Evolutionary conservation across 1,139 yeast genomes (phyloP).

Genomic region (Suhomyces anneliseae): DNA sequence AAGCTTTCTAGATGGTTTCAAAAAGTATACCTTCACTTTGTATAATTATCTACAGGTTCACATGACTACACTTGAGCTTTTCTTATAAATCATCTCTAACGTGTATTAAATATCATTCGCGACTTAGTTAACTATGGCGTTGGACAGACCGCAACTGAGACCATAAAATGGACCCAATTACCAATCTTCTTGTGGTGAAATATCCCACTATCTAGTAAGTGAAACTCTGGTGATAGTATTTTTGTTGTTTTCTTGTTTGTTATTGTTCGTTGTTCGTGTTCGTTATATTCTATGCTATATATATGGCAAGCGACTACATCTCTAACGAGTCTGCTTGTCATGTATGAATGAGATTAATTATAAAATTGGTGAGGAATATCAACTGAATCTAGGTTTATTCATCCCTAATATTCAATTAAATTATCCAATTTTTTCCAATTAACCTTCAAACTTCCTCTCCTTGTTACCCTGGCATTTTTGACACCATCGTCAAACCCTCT

Average conservation of each 20-base stretch:
- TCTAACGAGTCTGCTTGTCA: not conserved
- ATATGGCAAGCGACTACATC: not conserved
- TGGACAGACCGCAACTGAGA: too few relatives aligned
- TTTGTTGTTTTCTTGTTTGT: too few relatives aligned
- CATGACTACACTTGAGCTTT: too few relatives aligned
- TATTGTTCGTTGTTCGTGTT: not conserved
- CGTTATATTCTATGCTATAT: not conserved
- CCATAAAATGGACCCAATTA: too few relatives aligned
- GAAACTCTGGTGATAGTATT: not conserved
- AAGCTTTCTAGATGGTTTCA: too few relatives aligned
- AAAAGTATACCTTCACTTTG: too few relatives aligned
- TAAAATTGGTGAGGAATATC: too few relatives aligned
- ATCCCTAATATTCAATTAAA: constrained; percentile 8
- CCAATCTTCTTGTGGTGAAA: too few relatives aligned
- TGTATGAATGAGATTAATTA: not conserved
- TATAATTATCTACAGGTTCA: too few relatives aligned
- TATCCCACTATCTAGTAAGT: not conserved
- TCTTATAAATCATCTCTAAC: too few relatives aligned
- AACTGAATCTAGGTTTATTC: not conserved
- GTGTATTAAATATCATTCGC: too few relatives aligned
- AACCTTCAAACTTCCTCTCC: constrained; percentile 5
- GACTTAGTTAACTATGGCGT: too few relatives aligned
- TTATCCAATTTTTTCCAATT: constrained; percentile 13
- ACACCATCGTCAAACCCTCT: constrained; percentile 4
- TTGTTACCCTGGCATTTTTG: constrained; percentile 2